Percentiles rank a stretch among this genome's conserved stretches.
These are phyloP conservation scores for Graphiopsis chlorocephala DNA, from an alignment of 2,329 filamentous ascomycete genomes.

Conservation along the genomic window DNA sequence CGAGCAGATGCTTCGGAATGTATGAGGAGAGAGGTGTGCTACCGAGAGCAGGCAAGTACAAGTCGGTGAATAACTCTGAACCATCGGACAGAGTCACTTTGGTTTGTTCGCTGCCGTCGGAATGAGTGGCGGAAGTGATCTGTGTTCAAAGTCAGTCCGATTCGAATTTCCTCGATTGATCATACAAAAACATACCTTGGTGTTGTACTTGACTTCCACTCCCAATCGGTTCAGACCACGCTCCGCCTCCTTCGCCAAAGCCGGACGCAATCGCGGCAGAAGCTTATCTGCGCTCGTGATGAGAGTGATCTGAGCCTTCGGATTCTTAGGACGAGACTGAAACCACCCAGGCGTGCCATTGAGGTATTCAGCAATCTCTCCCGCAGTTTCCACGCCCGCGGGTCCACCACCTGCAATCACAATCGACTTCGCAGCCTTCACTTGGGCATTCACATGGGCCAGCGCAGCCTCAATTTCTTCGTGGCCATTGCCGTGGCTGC, in stretches of 20 bases:
- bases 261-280: slow-evolving; percentile 39
- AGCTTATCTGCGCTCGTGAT: slow-evolving; percentile 40
- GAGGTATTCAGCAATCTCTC: slow-evolving; percentile 34
- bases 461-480: slow-evolving; percentile 27
- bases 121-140: slow-evolving; percentile 14
- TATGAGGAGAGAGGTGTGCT: slow-evolving; percentile 49
- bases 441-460: slow-evolving; percentile 27
- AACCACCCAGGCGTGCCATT: slow-evolving; percentile 45
- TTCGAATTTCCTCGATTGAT: background rate
- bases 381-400: slow-evolving; percentile 38
- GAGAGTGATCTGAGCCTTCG: slow-evolving; percentile 42
- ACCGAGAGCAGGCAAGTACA: slow-evolving; percentile 52
- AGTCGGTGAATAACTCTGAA: slow-evolving; percentile 44
- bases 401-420: slow-evolving; percentile 38
- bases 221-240: slow-evolving; percentile 42
- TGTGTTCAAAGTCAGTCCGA: background rate
- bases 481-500: slow-evolving; percentile 35
- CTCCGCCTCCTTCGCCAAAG: slow-evolving; percentile 42
- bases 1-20: slow-evolving; percentile 47
- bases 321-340: slow-evolving; percentile 31
- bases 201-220: slow-evolving; percentile 40
- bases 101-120: slow-evolving; percentile 24
- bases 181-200: slow-evolving; percentile 31
- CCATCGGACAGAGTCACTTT: slow-evolving; percentile 36
- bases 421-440: slow-evolving; percentile 35